These are phyloP conservation scores for Grosmannia clavigera DNA, from an alignment of 2,329 filamentous ascomycete genomes.

Conservation along the genomic window DNA sequence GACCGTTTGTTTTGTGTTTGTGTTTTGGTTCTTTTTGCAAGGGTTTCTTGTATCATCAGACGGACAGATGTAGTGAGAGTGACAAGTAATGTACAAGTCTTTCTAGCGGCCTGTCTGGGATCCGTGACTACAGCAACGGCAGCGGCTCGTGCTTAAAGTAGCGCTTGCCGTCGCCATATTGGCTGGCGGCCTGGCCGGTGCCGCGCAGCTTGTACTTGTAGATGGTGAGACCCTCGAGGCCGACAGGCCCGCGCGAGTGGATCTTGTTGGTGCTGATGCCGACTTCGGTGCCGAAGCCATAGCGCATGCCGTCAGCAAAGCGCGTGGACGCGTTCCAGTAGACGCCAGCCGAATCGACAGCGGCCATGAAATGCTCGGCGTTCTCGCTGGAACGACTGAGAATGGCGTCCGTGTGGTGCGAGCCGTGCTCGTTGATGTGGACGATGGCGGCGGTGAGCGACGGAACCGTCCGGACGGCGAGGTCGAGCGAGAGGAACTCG, in stretches of 20 bases:
- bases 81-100: background rate
- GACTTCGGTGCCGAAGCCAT: conserved; percentile 95
- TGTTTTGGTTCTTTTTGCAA: background rate
- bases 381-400: conserved; percentile 55
- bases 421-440: conserved; percentile 88
- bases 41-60: background rate
- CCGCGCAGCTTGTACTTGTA: conserved; percentile 93
- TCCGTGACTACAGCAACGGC: conserved; percentile 23
- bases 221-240: conserved; percentile 86
- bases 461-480: conserved; percentile 72
- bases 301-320: conserved; percentile 93
- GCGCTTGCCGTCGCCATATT: conserved; percentile 56
- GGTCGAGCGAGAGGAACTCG: conserved; percentile 74
- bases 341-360: conserved; percentile 78
- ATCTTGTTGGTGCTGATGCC: conserved; percentile 99
- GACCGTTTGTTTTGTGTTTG: background rate
- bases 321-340: conserved; percentile 96
- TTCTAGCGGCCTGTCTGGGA: background rate
- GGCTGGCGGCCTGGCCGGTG: conserved; percentile 65
- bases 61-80: background rate
- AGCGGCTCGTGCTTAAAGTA: conserved; percentile 47
- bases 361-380: conserved; percentile 73
- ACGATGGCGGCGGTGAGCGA: conserved; percentile 58
- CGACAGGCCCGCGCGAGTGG: conserved; percentile 84
- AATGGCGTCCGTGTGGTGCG: conserved; percentile 89